Evolutionary conservation across 2,329 filamentous ascomycete genomes (phyloP), one percentile per base, ranked within the genome.

Genomic region (Epichloe gansuensis): DNA sequence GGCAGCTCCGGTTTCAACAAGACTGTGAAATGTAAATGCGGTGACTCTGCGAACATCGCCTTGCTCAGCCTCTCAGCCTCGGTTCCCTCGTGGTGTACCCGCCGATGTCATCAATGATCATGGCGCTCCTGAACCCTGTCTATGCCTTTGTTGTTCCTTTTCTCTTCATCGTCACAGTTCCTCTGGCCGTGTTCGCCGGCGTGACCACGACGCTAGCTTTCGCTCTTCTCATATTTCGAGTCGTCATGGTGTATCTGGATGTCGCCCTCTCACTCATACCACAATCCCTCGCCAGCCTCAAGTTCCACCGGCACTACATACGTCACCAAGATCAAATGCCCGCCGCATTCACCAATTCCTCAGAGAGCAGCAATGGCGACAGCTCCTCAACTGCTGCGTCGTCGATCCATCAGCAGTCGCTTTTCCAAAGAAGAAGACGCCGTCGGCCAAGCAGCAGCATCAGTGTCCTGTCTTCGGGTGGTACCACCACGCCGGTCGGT

Each of bases 171-270:
- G 71, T 83, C 60, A 81, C 81, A 23, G 67, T 85, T 12, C 82
- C 83, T 8, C 72, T 86, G 50, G 74, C 79, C 58, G 62, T 85
- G 48, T 76, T 81, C 51, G 83, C 83, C 50, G 76, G 74, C 56
- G 67, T 85, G 56, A 86, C 83, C 35, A 81, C 82, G 51, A 74
- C 73, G 4, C 58, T 85, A 47, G 80, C 83, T 40, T 77, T 83
- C 56, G 71, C 76, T 39, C 71, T 84, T 38, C 74, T 87, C 47
- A 73, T 79, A 60, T 66, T 83, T 55, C 75, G 82, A 25, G 75
- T 82, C 25, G 68, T 76, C 45, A 61, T 84, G 49, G 75, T 85
- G 52, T 85, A 85, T 61, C 66, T 84, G 54, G 81, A 85, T 60
- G 71, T 86, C 49, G 75, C 72, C 43, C 64, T 80, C 21, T 78